These are phyloP conservation scores for Ascocoryne sarcoides DNA, from an alignment of 2,329 filamentous ascomycete species.

Conservation along the genomic window DNA sequence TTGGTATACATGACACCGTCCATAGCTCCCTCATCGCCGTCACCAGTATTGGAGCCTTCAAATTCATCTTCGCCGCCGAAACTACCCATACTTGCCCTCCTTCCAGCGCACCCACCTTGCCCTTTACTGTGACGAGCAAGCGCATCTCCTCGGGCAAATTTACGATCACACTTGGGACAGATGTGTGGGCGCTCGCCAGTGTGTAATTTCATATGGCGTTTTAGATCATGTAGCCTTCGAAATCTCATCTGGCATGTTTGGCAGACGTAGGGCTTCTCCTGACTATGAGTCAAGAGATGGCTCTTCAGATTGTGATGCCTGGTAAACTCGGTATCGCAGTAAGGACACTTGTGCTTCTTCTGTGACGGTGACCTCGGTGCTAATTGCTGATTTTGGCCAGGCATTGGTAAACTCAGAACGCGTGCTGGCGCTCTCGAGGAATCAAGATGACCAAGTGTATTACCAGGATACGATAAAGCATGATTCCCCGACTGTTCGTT, in stretches of 20 bases:
- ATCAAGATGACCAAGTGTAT: constrained; percentile 22
- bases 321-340: constrained; percentile 94
- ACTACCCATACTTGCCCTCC: constrained; percentile 75
- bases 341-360: constrained; percentile 94
- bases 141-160: constrained; percentile 92
- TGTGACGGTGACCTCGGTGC: constrained; percentile 60
- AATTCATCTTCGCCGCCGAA: constrained; percentile 74
- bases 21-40: constrained; percentile 49
- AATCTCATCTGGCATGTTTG: constrained; percentile 91
- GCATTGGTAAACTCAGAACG: constrained; percentile 50
- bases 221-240: constrained; percentile 85
- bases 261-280: constrained; percentile 96
- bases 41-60: constrained; percentile 43
- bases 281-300: constrained; percentile 91
- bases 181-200: constrained; percentile 93
- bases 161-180: constrained; percentile 87
- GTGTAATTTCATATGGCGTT: constrained; percentile 92
- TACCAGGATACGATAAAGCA: constrained; percentile 26
- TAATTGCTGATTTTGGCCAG: constrained; percentile 36
- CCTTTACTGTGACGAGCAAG: constrained; percentile 93
- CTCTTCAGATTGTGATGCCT: constrained; percentile 96
- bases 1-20: constrained; percentile 43
- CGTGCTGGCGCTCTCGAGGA: constrained; percentile 30
- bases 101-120: constrained; percentile 86
- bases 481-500: constrained; percentile 24